Evolutionary conservation across 2,329 filamentous ascomycete genomes (phyloP), one percentile per base, ranked within the genome.

Genomic region (Zymoseptoria ardabiliae): DNA sequence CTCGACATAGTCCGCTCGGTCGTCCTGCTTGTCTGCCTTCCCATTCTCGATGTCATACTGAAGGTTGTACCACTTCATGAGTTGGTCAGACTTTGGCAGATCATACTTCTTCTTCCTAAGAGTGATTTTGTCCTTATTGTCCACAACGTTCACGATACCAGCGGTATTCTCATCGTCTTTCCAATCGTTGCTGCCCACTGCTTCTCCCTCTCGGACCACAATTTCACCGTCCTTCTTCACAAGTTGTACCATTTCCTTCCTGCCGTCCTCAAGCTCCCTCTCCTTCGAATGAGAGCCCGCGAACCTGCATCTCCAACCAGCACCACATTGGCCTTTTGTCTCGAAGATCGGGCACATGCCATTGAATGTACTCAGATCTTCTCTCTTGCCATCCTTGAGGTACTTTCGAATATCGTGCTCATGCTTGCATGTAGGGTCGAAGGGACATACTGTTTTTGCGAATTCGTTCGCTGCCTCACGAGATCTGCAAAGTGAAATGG

Each of bases 261-360:
- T 83, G 8, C 91, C 93, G 72, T 96, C 92, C 57, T 87, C 85
- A 20, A 80, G 85, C 65, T 89, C 84, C 22, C 89, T 76, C 75
- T 97, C 93, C 63, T 86, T 81, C 68, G 91, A 94, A 75, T 99
- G 94, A 63, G 90, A 95, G 63, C 83, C 83, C 35, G 90, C 88
- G 70, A 97, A 96, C 21, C 93, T 88, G 73, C 94, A 99, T 73
- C 93, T 96, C 92, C 93, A 99, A 5, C 94, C 94, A 13, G 88
- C 84, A 54, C 84, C 82, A 69, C 94, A 99, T 62, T 81, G 84
- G 11, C 92, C 92, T 64, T 87, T 84, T 17, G 80, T 79, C 65
- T 90, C 86, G 73, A 85, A 97, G 8, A 96, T 82, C 0, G 92
- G 93, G 70, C 94, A 99, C 62, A 87, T 80, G 6, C 90, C 88